Conservation (phyloP, 208 protist genomes). For the Crithidia bombi region DNA sequence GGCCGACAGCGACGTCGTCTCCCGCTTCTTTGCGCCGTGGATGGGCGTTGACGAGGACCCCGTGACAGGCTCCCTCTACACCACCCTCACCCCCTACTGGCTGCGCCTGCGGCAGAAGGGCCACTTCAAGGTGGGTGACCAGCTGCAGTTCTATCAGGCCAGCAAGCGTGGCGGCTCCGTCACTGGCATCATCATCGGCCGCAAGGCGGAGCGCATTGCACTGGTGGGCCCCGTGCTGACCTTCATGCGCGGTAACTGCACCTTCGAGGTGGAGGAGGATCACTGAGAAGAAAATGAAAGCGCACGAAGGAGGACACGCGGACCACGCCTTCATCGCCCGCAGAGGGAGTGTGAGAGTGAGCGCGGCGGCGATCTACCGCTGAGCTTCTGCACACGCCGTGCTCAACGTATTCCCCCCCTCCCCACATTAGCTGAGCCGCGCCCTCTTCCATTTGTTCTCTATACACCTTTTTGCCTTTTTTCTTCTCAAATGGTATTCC, state of each 20-base stretch:
- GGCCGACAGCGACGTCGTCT: slow-evolving; percentile 47
- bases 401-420: no score
- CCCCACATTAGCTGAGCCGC: no score
- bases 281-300: no score
- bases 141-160: slow-evolving; percentile 62
- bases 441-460: no score
- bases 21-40: slow-evolving; percentile 79
- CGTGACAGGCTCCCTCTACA: slow-evolving; percentile 62
- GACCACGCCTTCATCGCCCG: no score
- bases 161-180: slow-evolving; percentile 55
- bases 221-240: slow-evolving; percentile 62
- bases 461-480: no score
- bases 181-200: slow-evolving; percentile 62
- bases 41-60: slow-evolving; percentile 70
- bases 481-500: no score
- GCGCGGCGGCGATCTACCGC: no score
- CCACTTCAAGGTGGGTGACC: slow-evolving; percentile 57
- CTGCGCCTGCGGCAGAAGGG: slow-evolving; percentile 45
- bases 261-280: slow-evolving; percentile 64
- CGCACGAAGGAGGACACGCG: no score
- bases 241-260: slow-evolving; percentile 64
- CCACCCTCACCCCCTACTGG: slow-evolving; percentile 59
- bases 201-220: slow-evolving; percentile 65
- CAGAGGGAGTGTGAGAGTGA: no score
- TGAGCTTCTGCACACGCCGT: no score